Conservation (phyloP, 2,329 filamentous ascomycete genomes). For the Cadophora luteo-olivacea region DNA sequence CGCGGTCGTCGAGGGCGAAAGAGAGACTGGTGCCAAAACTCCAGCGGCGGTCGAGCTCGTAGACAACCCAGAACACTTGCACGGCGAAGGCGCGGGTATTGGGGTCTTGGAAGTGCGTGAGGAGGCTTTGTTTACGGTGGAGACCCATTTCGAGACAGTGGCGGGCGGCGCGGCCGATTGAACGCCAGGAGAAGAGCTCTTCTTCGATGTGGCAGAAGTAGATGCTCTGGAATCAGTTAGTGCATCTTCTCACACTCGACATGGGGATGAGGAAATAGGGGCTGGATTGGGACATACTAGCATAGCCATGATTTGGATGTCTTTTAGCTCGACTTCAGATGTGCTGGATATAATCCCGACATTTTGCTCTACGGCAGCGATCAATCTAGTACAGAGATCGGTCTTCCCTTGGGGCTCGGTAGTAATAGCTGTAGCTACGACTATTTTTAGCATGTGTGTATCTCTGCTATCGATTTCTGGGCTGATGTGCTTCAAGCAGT, state of each 20-base stretch:
- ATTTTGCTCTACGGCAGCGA: background rate
- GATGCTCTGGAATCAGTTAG: background rate
- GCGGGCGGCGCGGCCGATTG: background rate
- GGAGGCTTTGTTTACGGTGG: background rate
- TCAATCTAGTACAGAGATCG: background rate
- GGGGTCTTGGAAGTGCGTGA: background rate
- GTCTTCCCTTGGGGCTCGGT: background rate
- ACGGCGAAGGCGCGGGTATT: background rate
- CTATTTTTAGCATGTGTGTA: background rate
- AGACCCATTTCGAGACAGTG: constrained; percentile 3
- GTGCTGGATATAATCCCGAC: background rate
- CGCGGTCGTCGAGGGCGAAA: background rate
- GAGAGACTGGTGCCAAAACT: background rate
- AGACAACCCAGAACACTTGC: background rate
- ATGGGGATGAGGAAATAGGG: too few relatives aligned
- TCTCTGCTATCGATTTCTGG: background rate
- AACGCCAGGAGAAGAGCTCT: background rate
- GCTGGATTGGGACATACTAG: background rate
- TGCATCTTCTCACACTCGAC: background rate
- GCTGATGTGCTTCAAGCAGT: background rate
- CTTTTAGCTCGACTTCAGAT: background rate
- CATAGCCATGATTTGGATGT: background rate
- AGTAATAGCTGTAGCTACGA: background rate
- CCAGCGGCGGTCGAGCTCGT: constrained; percentile 1
- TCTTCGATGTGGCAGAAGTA: constrained; percentile 6